Percentiles rank a stretch among this genome's conserved stretches.
These are phyloP conservation scores for Trichophyton mentagrophytes DNA, from an alignment of 2,329 filamentous ascomycete genomes.

Conservation along the genomic window DNA sequence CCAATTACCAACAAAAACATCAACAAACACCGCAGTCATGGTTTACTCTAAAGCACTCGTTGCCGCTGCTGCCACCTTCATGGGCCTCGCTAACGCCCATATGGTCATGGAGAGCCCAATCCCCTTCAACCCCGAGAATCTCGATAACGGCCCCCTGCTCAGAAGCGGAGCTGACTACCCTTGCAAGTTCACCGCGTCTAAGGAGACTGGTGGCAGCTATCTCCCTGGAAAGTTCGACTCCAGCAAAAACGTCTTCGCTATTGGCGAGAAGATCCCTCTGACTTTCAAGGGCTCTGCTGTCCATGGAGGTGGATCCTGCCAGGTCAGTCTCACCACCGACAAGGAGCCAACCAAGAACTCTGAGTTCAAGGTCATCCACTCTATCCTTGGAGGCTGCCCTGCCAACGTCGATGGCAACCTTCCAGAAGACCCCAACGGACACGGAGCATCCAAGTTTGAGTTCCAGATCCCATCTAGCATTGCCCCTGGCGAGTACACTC, in stretches of 20 bases:
- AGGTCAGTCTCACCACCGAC: conserved; percentile 75
- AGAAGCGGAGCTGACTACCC: conserved; percentile 58
- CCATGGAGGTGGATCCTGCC: conserved; percentile 88
- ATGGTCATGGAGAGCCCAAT: conserved; percentile 58
- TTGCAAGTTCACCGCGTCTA: conserved; percentile 52
- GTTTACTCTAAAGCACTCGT: conserved; percentile 7
- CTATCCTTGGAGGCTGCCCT: conserved; percentile 75
- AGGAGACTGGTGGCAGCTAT: conserved; percentile 16
- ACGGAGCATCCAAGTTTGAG: conserved; percentile 46
- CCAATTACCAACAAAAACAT: background rate
- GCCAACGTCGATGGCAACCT: conserved; percentile 49
- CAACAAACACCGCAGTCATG: background rate
- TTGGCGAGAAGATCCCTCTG: conserved; percentile 51
- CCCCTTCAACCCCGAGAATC: conserved; percentile 43
- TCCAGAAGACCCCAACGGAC: conserved; percentile 33
- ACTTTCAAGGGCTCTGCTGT: conserved; percentile 58
- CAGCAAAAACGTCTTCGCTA: conserved; percentile 46
- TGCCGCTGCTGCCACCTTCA: conserved; percentile 38
- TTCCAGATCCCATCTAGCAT: conserved; percentile 62
- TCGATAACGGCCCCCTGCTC: conserved; percentile 53
- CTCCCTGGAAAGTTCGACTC: conserved; percentile 35
- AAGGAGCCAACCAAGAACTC: conserved; percentile 50
- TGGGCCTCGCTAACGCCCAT: conserved; percentile 55
- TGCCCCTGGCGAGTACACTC: conserved; percentile 59
- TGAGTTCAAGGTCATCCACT: conserved; percentile 80